These are phyloP conservation scores for Ophiostoma ulmi DNA, from an alignment of 2,329 filamentous ascomycete genomes.

Conservation along the genomic window DNA sequence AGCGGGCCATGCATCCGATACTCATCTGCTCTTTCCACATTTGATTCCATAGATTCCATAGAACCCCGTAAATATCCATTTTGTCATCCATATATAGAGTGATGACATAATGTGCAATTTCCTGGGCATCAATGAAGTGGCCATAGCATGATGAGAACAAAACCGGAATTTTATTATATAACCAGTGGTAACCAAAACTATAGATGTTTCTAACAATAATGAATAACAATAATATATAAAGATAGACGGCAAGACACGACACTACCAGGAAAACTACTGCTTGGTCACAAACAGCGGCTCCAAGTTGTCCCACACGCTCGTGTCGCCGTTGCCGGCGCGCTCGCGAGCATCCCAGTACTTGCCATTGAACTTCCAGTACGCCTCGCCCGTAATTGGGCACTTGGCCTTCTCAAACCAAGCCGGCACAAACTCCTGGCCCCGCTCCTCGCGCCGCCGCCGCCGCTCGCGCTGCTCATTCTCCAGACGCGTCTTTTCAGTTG, in stretches of 20 bases:
- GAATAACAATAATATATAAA: background rate
- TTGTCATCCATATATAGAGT: no score
- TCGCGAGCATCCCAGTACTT: slow-evolving; percentile 79
- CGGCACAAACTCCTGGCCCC: slow-evolving; percentile 74
- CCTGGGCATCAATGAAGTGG: no score
- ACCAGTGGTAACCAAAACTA: background rate
- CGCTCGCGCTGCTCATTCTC: slow-evolving; percentile 85
- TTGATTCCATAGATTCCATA: background rate
- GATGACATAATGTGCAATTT: slow-evolving; percentile 1
- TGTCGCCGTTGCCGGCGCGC: slow-evolving; percentile 56
- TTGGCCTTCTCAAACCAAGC: slow-evolving; percentile 75
- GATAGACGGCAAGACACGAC: background rate
- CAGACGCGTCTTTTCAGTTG: slow-evolving; percentile 86
- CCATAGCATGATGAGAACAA: background rate
- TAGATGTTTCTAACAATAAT: background rate
- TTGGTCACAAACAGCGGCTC: slow-evolving; percentile 61
- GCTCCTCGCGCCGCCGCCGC: slow-evolving; percentile 65
- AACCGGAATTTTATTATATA: background rate
- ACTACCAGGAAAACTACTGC: background rate
- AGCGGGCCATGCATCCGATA: background rate
- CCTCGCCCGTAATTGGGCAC: slow-evolving; percentile 77
- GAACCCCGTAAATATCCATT: background rate
- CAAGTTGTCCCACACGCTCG: slow-evolving; percentile 60
- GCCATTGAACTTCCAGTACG: slow-evolving; percentile 84
- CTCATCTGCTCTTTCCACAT: background rate